Evolutionary conservation across 2,329 filamentous ascomycete species (phyloP), one percentile per base, ranked within the genome.

Genomic region (Teratosphaeria nubilosa): DNA sequence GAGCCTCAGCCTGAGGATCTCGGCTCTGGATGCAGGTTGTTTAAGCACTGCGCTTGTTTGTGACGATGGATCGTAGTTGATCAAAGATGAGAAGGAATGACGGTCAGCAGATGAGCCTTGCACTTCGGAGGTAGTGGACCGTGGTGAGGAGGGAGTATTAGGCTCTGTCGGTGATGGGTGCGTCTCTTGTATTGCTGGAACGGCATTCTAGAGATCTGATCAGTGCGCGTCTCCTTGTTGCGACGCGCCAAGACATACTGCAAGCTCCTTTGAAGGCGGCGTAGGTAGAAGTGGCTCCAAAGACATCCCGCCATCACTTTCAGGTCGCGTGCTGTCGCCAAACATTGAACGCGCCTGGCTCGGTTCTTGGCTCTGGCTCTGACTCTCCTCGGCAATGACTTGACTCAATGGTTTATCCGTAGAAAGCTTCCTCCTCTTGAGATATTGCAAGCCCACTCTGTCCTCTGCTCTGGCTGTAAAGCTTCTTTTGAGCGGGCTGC

Each of bases 1-100:
- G 16, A 91, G 81, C n/a, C 87, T 81, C 10, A 89, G 78, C 55
- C 81, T 81, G 51, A 91, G 76, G 54, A 84, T 81, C 67, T 87
- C 82, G 22, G 84, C 85, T 73, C 62, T 56, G 7, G 57, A 51
- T 14, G 32, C n/a, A 52, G 53, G 2, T 50, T 56, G 54, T 52
- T 59, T 13, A 50, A 20, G 24, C 25, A 55, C 41, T 14, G 53
- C 34, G 24, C 53, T 50, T 51, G 51, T 62, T 58, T 76, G 76
- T 52, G 73, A 77, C 16, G 73, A 75, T 6, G 73, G 69, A 48
- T 76, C 73, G 66, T 76, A 80, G 63, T 80, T 74, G 63, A 80
- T 73, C 34, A 78, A 68, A 11, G 74, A 75, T 16, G 77, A 78
- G 65, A 80, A 79, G 16, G 75, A 77, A 30, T 66, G 67, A 22